These are phyloP conservation scores for Thamnidium elegans DNA, from an alignment of 192 early-diverging fungal species.

Conservation along the genomic window DNA sequence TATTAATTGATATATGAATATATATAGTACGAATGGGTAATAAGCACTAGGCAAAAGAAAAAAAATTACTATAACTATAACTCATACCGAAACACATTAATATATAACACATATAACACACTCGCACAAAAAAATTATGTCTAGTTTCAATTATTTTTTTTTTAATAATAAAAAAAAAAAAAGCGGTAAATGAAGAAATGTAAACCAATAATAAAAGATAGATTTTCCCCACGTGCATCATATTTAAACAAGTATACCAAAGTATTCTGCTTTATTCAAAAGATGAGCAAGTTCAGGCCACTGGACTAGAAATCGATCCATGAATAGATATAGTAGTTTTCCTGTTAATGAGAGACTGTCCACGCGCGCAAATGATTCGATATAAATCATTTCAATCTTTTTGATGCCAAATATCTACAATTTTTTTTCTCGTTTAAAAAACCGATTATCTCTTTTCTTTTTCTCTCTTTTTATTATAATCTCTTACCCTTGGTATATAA, in stretches of 20 bases:
- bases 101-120: neutral
- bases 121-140: neutral
- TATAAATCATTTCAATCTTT: conserved; percentile 65
- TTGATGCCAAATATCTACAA: conserved; percentile 52
- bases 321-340: conserved; percentile 72
- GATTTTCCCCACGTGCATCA: neutral
- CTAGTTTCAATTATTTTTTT: neutral
- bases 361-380: conserved; percentile 94
- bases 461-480: neutral
- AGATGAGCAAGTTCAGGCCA: conserved; percentile 65
- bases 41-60: neutral
- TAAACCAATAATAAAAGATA: too few species aligned
- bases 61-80: too few species aligned
- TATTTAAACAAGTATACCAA: conserved; percentile 61
- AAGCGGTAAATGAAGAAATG: neutral
- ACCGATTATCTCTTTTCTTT: too few species aligned
- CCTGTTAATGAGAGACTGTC: conserved; percentile 83
- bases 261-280: conserved; percentile 62
- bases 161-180: conserved; percentile 7
- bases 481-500: conserved; percentile 55
- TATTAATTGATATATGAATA: neutral
- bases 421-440: too few species aligned
- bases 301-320: conserved; percentile 87
- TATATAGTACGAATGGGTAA: conserved; percentile 10
- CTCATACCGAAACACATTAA: neutral